Conservation (phyloP, 2,329 filamentous ascomycete species). For the Pseudogymnoascus sp. region DNA sequence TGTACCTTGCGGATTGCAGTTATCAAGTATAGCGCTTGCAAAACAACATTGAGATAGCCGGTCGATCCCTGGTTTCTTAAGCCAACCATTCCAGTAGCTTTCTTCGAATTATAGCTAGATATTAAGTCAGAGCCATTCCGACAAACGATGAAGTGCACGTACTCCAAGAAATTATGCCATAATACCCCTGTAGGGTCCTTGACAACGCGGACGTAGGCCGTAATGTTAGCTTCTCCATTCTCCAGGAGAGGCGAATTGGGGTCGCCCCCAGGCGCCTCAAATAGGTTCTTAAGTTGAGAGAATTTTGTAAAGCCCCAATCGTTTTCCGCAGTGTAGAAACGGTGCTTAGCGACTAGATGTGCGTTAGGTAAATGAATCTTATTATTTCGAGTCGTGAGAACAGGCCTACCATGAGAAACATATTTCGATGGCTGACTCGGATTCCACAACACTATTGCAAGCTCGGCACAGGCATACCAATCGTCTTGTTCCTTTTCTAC, state of each 20-base stretch:
- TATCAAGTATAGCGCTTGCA: slow-evolving; percentile 78
- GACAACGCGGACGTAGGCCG: slow-evolving; percentile 72
- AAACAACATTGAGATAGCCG: slow-evolving; percentile 76
- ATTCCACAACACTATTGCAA: slow-evolving; percentile 90
- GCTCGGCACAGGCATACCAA: slow-evolving; percentile 96
- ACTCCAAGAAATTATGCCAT: slow-evolving; percentile 81
- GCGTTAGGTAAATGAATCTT: slow-evolving; percentile 53
- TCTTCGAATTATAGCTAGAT: slow-evolving; percentile 79
- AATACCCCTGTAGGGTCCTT: slow-evolving; percentile 83
- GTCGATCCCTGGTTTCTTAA: slow-evolving; percentile 94
- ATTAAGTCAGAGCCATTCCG: not conserved
- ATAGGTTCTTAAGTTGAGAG: slow-evolving; percentile 77
- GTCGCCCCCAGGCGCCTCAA: slow-evolving; percentile 68
- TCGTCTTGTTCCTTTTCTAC: slow-evolving; percentile 70
- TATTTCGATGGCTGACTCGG: slow-evolving; percentile 65
- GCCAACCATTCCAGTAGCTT: slow-evolving; percentile 93
- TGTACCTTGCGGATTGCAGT: slow-evolving; percentile 86
- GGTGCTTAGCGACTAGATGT: slow-evolving; percentile 81
- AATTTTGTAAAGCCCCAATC: slow-evolving; percentile 99
- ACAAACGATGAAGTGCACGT: not conserved
- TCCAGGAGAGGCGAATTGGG: slow-evolving; percentile 64
- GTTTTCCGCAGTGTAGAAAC: slow-evolving; percentile 91
- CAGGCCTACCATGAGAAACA: not conserved
- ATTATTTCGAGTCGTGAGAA: not conserved
- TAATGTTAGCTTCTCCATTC: slow-evolving; percentile 69